Conservation (phyloP, 1,284 basidiomycete species). For the Athelia sp. region DNA sequence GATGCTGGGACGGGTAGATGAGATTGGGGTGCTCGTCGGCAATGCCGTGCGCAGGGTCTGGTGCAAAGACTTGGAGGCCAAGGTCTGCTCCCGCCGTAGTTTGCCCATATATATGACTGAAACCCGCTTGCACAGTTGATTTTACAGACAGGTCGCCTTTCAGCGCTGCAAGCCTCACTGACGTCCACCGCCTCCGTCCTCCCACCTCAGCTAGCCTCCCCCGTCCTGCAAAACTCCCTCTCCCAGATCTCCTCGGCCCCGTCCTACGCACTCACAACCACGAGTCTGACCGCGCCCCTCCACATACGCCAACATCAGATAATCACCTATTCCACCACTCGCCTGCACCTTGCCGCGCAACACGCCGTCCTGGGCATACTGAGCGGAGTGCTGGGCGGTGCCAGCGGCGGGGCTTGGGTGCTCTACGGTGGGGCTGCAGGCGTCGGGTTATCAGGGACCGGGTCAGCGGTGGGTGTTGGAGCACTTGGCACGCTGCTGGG, state of each 20-base stretch:
- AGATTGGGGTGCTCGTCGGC: constrained; percentile 55
- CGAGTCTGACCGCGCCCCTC: constrained; percentile 53
- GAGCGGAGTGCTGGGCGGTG: constrained; percentile 36
- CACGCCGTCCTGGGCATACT: constrained; percentile 51
- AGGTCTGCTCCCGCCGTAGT: constrained; percentile 38
- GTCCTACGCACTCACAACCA: constrained; percentile 42
- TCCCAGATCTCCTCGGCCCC: constrained; percentile 49
- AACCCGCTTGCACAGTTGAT: constrained; percentile 44
- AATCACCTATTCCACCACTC: constrained; percentile 48
- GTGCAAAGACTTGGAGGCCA: constrained; percentile 62
- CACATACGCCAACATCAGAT: constrained; percentile 55
- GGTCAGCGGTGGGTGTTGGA: constrained; percentile 60
- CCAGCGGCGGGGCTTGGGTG: constrained; percentile 36
- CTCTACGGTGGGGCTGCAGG: constrained; percentile 51
- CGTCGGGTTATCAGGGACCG: constrained; percentile 34
- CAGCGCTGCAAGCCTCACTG: constrained; percentile 46
- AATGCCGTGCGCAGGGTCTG: constrained; percentile 51
- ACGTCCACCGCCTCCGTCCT: constrained; percentile 34
- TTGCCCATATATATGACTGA: neutral
- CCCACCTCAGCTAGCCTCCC: constrained; percentile 44
- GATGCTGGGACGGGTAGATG: constrained; percentile 66
- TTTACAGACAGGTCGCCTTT: constrained; percentile 65
- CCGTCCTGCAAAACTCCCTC: constrained; percentile 66
- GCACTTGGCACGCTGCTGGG: constrained; percentile 47
- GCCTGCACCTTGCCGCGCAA: constrained; percentile 67